Percentiles rank a stretch among this genome's conserved stretches.
These are phyloP conservation scores for Scortechinia acanthostroma DNA, from an alignment of 2,329 filamentous ascomycete genomes.

Conservation along the genomic window DNA sequence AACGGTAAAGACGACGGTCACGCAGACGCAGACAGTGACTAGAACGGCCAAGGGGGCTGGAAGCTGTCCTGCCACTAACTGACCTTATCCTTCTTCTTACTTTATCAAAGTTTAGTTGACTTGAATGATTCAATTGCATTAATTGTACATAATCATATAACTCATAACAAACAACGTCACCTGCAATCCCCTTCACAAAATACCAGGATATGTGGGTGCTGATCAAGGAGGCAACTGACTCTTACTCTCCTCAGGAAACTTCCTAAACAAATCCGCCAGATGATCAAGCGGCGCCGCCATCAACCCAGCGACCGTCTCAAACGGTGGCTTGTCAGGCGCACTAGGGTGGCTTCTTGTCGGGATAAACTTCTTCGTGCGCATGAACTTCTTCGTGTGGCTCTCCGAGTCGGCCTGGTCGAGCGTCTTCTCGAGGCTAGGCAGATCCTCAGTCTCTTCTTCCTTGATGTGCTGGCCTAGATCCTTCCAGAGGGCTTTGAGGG, in stretches of 20 bases:
- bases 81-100: too few species aligned
- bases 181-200: too few species aligned
- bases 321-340: constrained; percentile 34
- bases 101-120: too few species aligned
- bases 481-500: constrained; percentile 28
- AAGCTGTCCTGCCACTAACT: too few species aligned
- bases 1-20: too few species aligned
- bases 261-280: constrained; percentile 38
- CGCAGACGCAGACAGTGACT: too few species aligned
- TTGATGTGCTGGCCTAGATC: constrained; percentile 29
- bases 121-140: too few species aligned
- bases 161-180: too few species aligned
- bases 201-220: constrained; percentile 30
- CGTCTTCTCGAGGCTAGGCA: constrained; percentile 28
- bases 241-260: constrained; percentile 29
- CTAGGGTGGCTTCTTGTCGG: constrained; percentile 34
- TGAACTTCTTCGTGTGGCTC: constrained; percentile 25
- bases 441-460: constrained; percentile 30
- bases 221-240: constrained; percentile 14
- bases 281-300: constrained; percentile 43
- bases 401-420: constrained; percentile 19
- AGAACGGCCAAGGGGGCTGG: too few species aligned
- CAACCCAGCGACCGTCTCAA: constrained; percentile 37
- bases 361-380: constrained; percentile 34
- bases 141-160: too few species aligned